Conservation (phyloP, 345 rosid genomes). For the Boechera retrofracta region DNA sequence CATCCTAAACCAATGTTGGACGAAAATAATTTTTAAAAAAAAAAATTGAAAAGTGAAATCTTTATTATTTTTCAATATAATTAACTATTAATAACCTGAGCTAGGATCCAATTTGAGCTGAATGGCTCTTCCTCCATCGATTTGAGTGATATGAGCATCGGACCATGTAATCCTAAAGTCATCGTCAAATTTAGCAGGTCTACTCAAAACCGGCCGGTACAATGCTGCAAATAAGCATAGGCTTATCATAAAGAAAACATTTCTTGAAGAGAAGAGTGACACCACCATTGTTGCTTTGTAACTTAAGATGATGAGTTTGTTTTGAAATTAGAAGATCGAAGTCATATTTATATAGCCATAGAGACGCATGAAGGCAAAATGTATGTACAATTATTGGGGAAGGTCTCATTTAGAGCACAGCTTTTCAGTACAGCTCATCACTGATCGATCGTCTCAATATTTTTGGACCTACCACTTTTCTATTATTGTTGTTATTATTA, state of each 20-base stretch:
- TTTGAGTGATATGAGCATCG: slow-evolving; percentile 70
- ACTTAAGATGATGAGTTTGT: slow-evolving; percentile 26
- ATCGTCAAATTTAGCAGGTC: slow-evolving; percentile 69
- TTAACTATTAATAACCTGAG: slow-evolving; percentile 57
- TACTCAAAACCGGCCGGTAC: slow-evolving; percentile 45
- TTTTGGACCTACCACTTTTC: slow-evolving; percentile 43
- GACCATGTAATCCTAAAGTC: slow-evolving; percentile 85
- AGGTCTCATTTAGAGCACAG: slow-evolving; percentile 40
- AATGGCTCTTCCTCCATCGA: slow-evolving; percentile 78
- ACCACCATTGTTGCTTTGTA: slow-evolving; percentile 29
- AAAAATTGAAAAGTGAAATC: neutral
- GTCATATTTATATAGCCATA: slow-evolving; percentile 25
- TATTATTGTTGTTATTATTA: slow-evolving; percentile 42
- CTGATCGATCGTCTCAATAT: slow-evolving; percentile 33
- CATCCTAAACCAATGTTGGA: slow-evolving; percentile 56
- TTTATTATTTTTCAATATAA: neutral
- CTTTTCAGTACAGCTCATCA: slow-evolving; percentile 45
- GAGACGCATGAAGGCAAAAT: slow-evolving; percentile 10
- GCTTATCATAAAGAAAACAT: slow-evolving; percentile 33
- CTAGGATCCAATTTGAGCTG: slow-evolving; percentile 80
- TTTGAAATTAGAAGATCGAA: slow-evolving; percentile 8
- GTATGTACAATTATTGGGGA: slow-evolving; percentile 21
- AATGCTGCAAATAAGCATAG: slow-evolving; percentile 39
- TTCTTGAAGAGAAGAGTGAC: slow-evolving; percentile 22
- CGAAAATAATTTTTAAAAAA: neutral